A percentile compares a stretch with the other conserved stretches of the same genome.
These are phyloP conservation scores for Malania oleifera DNA, from an alignment of 164 flowering plant species.

Conservation along the genomic window DNA sequence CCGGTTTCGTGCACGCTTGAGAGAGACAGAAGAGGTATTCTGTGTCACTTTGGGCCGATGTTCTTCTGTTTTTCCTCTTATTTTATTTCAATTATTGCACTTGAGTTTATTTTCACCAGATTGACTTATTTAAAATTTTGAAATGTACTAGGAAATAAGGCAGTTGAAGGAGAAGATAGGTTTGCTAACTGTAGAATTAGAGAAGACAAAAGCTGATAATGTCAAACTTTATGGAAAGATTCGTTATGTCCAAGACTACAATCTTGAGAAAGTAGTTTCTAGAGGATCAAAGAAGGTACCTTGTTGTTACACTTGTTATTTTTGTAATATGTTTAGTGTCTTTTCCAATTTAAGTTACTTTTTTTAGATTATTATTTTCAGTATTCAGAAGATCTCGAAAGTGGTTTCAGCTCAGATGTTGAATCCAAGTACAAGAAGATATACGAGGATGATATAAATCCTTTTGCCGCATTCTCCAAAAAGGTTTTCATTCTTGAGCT, in stretches of 20 bases:
- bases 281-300: slow-evolving; percentile 92
- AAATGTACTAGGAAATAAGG: slow-evolving; percentile 67
- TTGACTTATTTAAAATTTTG: slow-evolving; percentile 7
- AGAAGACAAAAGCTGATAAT: slow-evolving; percentile 91
- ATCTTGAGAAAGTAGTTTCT: slow-evolving; percentile 81
- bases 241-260: slow-evolving; percentile 98
- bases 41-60: neutral
- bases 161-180: slow-evolving; percentile 89
- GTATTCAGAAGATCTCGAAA: slow-evolving; percentile 84
- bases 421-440: slow-evolving; percentile 98
- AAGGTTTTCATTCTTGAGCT: slow-evolving; percentile 44
- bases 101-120: neutral
- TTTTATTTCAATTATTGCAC: neutral
- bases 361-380: slow-evolving; percentile 26
- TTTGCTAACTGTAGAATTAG: slow-evolving; percentile 60
- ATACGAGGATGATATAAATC: slow-evolving; percentile 97
- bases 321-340: neutral
- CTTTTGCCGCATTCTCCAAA: slow-evolving; percentile 98
- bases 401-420: slow-evolving; percentile 93
- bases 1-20: slow-evolving; percentile 82
- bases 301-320: slow-evolving; percentile 1
- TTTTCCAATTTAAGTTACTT: neutral
- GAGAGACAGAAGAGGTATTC: slow-evolving; percentile 92
- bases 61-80: neutral
- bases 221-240: slow-evolving; percentile 97